Evolutionary conservation across 164 flowering plant genomes (phyloP).

Genomic region (Berberis thunbergii): DNA sequence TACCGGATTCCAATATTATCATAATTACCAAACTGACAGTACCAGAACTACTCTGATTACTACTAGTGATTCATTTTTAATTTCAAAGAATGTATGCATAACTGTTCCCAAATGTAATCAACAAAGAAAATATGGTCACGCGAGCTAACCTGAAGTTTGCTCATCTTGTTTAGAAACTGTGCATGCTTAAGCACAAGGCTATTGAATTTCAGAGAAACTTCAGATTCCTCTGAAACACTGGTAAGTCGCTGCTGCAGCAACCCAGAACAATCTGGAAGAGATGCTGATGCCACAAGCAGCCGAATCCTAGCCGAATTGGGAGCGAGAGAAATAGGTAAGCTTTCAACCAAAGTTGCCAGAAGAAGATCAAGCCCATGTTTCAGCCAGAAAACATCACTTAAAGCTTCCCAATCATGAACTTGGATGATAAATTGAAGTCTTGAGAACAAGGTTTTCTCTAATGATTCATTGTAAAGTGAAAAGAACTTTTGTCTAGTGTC

Average conservation of each 20-base stretch:
- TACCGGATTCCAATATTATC: too few species aligned
- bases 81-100: not conserved
- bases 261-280: constrained; percentile 42
- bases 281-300: constrained; percentile 41
- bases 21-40: too few species aligned
- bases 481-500: constrained; percentile 75
- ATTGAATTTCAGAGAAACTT: constrained; percentile 69
- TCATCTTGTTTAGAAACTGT: constrained; percentile 68
- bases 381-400: constrained; percentile 98
- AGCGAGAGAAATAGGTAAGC: constrained; percentile 81
- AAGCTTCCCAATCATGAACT: constrained; percentile 92
- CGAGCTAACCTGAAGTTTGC: constrained; percentile 72
- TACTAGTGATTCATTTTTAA: too few species aligned
- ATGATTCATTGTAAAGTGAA: constrained; percentile 78
- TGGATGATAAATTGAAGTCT: constrained; percentile 91
- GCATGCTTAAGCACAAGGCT: constrained; percentile 66
- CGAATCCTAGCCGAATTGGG: constrained; percentile 87
- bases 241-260: constrained; percentile 40
- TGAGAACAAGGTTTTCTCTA: constrained; percentile 69
- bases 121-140: too few species aligned
- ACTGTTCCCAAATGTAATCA: not conserved
- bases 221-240: constrained; percentile 50
- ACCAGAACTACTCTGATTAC: too few species aligned
- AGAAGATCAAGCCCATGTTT: constrained; percentile 99
- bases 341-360: constrained; percentile 75